Percentiles rank a stretch among this genome's conserved stretches.
Conservation (phyloP, 257 asterid species). For the Petunia axillaris region DNA sequence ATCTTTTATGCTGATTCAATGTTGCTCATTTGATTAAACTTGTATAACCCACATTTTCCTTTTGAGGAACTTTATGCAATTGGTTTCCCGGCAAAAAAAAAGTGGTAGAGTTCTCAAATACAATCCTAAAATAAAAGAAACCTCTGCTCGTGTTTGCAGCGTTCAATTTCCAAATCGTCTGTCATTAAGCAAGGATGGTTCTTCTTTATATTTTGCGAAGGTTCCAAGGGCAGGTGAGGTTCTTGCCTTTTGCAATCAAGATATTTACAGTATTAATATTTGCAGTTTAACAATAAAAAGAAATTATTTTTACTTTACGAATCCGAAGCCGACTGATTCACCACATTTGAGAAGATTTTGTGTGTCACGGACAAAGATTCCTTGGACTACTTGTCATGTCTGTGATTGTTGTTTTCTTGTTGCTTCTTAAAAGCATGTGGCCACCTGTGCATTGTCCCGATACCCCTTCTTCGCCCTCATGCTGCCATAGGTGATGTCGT, state of each 20-base stretch:
- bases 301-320: neutral
- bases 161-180: constrained; percentile 88
- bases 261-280: constrained; percentile 5
- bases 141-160: constrained; percentile 69
- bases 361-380: neutral
- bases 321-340: neutral
- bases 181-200: constrained; percentile 85
- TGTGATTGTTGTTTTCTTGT: neutral
- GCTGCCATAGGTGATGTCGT: too few species aligned
- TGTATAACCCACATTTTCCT: neutral
- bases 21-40: neutral
- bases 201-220: constrained; percentile 84
- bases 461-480: too few species aligned
- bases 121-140: constrained; percentile 61
- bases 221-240: constrained; percentile 70
- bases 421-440: neutral
- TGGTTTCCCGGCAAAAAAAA: constrained; percentile 76
- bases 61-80: constrained; percentile 76
- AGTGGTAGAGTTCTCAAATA: constrained; percentile 87
- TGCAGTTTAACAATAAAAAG: too few species aligned
- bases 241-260: constrained; percentile 1
- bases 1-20: too few species aligned
- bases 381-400: neutral
- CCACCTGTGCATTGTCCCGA: too few species aligned
- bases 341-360: neutral